Evolutionary conservation across 768 basidiomycete species (phyloP).

Genomic region (Leucocoprinus birnbaumii): DNA sequence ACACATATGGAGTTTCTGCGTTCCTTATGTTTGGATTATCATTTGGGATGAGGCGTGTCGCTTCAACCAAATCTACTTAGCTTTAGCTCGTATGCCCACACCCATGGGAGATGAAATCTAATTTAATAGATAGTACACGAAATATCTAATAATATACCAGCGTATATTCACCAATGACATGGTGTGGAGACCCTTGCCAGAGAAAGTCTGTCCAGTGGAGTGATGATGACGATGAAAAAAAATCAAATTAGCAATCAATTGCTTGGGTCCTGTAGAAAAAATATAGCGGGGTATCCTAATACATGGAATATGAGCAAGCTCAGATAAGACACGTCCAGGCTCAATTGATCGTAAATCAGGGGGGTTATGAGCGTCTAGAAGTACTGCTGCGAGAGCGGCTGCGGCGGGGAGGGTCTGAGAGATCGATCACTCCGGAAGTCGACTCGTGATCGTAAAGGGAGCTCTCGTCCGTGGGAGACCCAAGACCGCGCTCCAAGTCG

Average conservation of each 20-base stretch:
- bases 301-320: constrained; percentile 1
- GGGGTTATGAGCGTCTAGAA: neutral
- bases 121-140: constrained; percentile 13
- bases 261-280: neutral
- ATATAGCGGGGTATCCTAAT: constrained; percentile 8
- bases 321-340: neutral
- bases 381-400: constrained; percentile 4
- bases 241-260: neutral
- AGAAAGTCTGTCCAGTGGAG: neutral
- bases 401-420: constrained; percentile 3
- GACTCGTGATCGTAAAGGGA: neutral
- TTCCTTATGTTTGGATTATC: constrained; percentile 63
- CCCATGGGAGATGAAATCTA: neutral
- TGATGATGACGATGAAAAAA: neutral
- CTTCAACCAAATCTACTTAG: constrained; percentile 32
- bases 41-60: constrained; percentile 50
- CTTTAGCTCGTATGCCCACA: too few relatives aligned
- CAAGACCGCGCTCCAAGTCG: constrained; percentile 19
- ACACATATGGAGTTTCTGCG: constrained; percentile 68
- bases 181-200: neutral
- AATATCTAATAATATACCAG: neutral
- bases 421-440: constrained; percentile 1
- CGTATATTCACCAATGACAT: neutral
- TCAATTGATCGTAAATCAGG: neutral
- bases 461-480: neutral